Base-by-base conservation (phyloP, 208 protist species). In the Porcisia deanei region DNA sequence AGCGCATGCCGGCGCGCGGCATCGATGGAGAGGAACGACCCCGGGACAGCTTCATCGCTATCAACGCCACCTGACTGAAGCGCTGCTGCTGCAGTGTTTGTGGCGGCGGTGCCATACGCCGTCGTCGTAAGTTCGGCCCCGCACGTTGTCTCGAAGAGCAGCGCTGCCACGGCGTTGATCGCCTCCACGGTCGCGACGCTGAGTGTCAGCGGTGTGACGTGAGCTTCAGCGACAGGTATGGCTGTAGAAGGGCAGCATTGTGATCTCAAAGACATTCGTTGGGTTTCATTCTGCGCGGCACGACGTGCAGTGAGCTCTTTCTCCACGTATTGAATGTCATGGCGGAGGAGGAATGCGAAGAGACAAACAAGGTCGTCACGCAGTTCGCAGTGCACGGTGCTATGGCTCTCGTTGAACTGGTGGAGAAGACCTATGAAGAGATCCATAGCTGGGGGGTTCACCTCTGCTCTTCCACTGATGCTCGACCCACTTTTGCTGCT, bases 101-200 rank as follows among this genome's bases (percentile, higher is more conserved):
- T 37, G 9, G 60, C 60, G 10, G n/a, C 18, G 55, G 30, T 30
- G 30, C 30, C 30, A 30, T 47, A 6, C 53, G 22, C 18, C 1
- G 71, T 55, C 39, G 55, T 65, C 10, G 55, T 82, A 41, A 95
- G 79, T 75, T 96, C 91, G 7, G 88, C 75, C 3, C 86, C 85
- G 59, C 91, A 96, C 34, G 89, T 80, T 25, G 91, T 68, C 79
- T 96, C 88, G 73, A 96, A 94, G 16, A 94, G 57, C 12, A 88
- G 82, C 55, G 87, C 81, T 34, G 80, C 84, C 16, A 90, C 81
- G 1, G 84, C 78, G 70, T 88, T 94, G 63, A 96, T 76, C 8
- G 91, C 91, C 70, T 92, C 83, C 18, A 93, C 81, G 0, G 79
- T 79, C 25, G 64, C 54, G 16, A n/a, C 22, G 76, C 41, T 63